A percentile compares a stretch with the other conserved stretches of the same genome.
Conservation (phyloP, 805 yeast genomes). For the Candida parachauliodes region DNA sequence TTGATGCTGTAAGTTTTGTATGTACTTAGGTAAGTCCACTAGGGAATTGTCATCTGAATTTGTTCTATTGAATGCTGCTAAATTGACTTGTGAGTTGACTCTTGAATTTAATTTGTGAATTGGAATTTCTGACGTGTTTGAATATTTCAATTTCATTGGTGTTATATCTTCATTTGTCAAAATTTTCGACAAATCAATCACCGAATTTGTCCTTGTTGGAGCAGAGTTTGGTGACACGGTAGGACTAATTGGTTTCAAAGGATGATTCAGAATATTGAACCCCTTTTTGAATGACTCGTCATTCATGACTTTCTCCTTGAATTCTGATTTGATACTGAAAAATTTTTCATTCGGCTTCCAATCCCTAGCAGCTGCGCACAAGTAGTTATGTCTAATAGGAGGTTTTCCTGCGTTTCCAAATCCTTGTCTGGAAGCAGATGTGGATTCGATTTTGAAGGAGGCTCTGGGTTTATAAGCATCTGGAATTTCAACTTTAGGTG, state of each 20-base stretch:
- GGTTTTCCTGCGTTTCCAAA: constrained; percentile 7
- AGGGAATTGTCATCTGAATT: constrained; percentile 15
- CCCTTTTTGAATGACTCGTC: constrained; percentile 33
- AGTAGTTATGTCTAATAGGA: constrained; percentile 11
- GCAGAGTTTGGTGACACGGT: constrained; percentile 41
- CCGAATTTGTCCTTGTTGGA: constrained; percentile 39
- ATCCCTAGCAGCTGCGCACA: constrained; percentile 38
- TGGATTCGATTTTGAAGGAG: constrained; percentile 29
- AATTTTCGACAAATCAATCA: constrained; percentile 36
- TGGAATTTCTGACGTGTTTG: constrained; percentile 37
- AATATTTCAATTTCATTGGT: constrained; percentile 38
- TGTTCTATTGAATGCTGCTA: constrained; percentile 14
- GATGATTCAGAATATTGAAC: constrained; percentile 29
- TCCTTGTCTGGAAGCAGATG: constrained; percentile 10
- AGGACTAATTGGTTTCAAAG: constrained; percentile 35
- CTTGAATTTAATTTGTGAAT: constrained; percentile 35
- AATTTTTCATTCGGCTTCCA: constrained; percentile 34
- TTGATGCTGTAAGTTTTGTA: constrained; percentile 8
- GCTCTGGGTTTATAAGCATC: constrained; percentile 26
- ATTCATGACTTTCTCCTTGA: constrained; percentile 34
- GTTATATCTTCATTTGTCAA: constrained; percentile 30
- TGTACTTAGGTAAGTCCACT: constrained; percentile 16
- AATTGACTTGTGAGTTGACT: constrained; percentile 32
- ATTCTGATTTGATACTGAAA: constrained; percentile 30
- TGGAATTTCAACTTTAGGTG: constrained; percentile 8